A percentile compares a stretch with the other conserved stretches of the same genome.
phyloP scores from a whole-genome alignment of 202 grass and related monocot species.

The Digitaria exilis region DNA sequence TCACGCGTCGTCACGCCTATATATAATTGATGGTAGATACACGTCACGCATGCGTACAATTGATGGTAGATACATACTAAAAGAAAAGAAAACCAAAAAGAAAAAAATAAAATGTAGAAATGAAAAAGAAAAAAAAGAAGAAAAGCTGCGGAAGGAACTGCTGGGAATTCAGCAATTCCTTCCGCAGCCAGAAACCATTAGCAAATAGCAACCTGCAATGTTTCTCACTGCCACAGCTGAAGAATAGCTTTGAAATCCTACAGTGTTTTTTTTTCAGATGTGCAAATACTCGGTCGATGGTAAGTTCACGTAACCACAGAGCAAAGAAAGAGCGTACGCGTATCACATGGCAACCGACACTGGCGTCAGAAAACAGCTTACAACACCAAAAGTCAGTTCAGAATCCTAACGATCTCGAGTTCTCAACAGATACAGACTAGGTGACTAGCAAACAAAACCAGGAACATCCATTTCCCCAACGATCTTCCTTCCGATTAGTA shows the following conservation, averaged over 20 bases:
- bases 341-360: background rate
- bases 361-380: constrained; percentile 34
- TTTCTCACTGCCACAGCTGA: background rate
- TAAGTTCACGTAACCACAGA: constrained; percentile 16
- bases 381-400: constrained; percentile 31
- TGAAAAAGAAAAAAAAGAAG: too few relatives aligned
- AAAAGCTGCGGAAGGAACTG: too few relatives aligned
- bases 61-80: too few relatives aligned
- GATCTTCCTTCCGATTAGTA: constrained; percentile 34
- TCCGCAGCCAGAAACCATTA: background rate
- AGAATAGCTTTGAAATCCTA: background rate
- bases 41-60: too few relatives aligned
- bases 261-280: too few relatives aligned
- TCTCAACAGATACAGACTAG: constrained; percentile 13
- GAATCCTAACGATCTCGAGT: constrained; percentile 8
- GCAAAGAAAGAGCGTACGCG: background rate
- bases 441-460: too few relatives aligned
- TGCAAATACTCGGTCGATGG: background rate
- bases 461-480: too few relatives aligned
- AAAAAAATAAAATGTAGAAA: too few relatives aligned
- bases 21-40: too few relatives aligned
- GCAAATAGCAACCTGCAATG: background rate
- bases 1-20: too few relatives aligned
- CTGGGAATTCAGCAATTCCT: too few relatives aligned
- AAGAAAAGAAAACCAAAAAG: too few relatives aligned